Evolutionary conservation across 148 eudicot species (phyloP).

Genomic region (Agrostemma githago): DNA sequence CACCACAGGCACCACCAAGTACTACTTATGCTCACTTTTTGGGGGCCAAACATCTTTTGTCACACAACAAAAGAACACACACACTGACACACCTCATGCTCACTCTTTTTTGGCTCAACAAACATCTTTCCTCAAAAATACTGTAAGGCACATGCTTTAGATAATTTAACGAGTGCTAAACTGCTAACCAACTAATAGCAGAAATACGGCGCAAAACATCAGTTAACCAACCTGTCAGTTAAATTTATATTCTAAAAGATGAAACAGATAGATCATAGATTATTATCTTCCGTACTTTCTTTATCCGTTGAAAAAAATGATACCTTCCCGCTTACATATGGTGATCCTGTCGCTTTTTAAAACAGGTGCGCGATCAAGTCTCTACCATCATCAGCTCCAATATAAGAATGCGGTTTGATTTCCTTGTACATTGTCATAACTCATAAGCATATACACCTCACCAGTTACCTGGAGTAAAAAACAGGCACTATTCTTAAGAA

Average conservation of each 20-base stretch:
- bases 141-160: neutral
- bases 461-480: slow-evolving; percentile 19
- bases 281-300: slow-evolving; percentile 8
- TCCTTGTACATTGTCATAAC: slow-evolving; percentile 10
- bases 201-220: neutral
- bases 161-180: neutral
- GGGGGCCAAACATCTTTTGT: too few species aligned
- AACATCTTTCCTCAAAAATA: neutral
- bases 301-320: slow-evolving; percentile 22
- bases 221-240: slow-evolving; percentile 5
- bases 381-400: neutral
- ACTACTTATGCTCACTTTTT: too few species aligned
- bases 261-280: neutral
- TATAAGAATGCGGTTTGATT: neutral
- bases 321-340: slow-evolving; percentile 27
- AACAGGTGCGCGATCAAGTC: neutral
- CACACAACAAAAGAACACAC: too few species aligned
- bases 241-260: slow-evolving; percentile 3
- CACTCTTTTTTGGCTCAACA: too few species aligned
- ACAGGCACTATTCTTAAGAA: neutral
- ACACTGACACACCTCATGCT: too few species aligned
- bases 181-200: neutral
- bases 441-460: slow-evolving; percentile 18
- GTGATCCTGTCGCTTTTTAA: slow-evolving; percentile 11
- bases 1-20: too few species aligned